Conservation (phyloP, 495 filamentous ascomycete species). For the Chaetomium cochliodes region DNA sequence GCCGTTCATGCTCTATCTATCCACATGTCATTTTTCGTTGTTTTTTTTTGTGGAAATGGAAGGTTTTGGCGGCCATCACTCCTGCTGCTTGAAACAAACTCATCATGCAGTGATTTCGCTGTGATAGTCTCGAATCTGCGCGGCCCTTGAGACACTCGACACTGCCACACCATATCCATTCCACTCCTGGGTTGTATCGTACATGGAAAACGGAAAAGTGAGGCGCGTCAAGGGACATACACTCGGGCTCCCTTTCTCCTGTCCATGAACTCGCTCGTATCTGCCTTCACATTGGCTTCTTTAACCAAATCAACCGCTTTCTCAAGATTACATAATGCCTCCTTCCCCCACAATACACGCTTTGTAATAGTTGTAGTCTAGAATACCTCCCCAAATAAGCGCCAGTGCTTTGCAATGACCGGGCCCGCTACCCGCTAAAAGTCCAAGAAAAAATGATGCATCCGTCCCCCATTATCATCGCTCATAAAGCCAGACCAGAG, state of each 20-base stretch:
- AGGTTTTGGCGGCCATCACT: not conserved
- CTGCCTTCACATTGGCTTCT: not conserved
- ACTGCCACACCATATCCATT: not conserved
- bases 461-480: slow-evolving; percentile 13
- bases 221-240: too few species aligned
- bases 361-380: not conserved
- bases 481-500: slow-evolving; percentile 7
- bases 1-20: too few species aligned
- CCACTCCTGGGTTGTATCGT: not conserved
- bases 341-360: not conserved
- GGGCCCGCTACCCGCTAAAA: not conserved
- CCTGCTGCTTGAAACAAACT: not conserved
- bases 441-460: slow-evolving; percentile 1
- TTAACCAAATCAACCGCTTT: not conserved
- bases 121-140: not conserved
- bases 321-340: not conserved
- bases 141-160: not conserved
- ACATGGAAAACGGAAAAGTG: not conserved
- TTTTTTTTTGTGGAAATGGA: not conserved
- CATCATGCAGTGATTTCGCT: slow-evolving; percentile 1
- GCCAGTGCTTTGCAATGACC: slow-evolving; percentile 5
- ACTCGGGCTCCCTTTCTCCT: not conserved
- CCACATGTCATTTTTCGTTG: not conserved
- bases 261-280: not conserved
- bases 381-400: not conserved